Conservation (phyloP, 1,284 basidiomycete species). For the Marasmius sp. region DNA sequence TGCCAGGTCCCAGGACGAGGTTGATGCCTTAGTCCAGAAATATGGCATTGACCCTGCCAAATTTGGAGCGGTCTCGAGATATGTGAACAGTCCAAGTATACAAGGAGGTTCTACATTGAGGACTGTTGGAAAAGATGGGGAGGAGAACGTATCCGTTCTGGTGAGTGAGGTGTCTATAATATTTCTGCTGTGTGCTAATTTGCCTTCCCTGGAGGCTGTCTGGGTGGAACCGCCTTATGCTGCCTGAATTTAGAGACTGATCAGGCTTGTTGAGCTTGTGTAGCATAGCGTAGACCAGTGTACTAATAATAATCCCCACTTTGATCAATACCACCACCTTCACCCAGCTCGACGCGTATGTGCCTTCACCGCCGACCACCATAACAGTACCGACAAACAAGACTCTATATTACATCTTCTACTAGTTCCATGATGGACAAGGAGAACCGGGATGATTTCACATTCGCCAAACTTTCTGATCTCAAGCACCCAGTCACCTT, state of each 20-base stretch:
- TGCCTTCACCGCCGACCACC: not conserved
- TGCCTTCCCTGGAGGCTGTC: constrained; percentile 15
- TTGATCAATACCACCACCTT: constrained; percentile 1
- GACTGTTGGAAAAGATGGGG: constrained; percentile 54
- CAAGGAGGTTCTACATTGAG: constrained; percentile 48
- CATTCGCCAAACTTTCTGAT: constrained; percentile 86
- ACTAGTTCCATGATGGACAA: constrained; percentile 47
- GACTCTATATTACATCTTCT: not conserved
- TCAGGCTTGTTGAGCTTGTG: not conserved
- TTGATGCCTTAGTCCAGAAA: constrained; percentile 49
- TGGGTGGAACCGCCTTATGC: constrained; percentile 17
- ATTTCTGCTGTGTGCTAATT: not conserved
- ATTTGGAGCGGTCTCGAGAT: constrained; percentile 56
- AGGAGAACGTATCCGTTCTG: constrained; percentile 59
- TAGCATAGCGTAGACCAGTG: constrained; percentile 11
- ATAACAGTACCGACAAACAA: not conserved
- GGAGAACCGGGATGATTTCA: constrained; percentile 81
- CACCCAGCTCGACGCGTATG: not conserved
- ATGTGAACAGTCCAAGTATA: constrained; percentile 74
- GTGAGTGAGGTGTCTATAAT: constrained; percentile 35
- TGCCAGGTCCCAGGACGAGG: constrained; percentile 39
- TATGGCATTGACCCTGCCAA: constrained; percentile 59
- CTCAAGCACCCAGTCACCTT: constrained; percentile 85
- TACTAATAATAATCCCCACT: constrained; percentile 1
- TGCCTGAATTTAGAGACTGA: not conserved